Evolutionary conservation across 2,329 filamentous ascomycete species (phyloP).

Genomic region (Hysterium pulicare): DNA sequence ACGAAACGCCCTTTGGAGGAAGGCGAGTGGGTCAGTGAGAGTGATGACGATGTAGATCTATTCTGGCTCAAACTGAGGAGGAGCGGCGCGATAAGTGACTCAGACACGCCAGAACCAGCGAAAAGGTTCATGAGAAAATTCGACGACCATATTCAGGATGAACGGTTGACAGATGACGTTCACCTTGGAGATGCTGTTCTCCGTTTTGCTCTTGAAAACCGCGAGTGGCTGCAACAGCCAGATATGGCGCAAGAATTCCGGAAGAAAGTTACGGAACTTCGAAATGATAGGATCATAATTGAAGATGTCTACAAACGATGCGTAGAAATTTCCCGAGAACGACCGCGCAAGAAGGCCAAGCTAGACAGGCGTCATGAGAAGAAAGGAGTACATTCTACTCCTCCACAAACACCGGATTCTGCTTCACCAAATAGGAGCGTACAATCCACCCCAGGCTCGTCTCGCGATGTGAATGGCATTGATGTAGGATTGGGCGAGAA

Average conservation of each 20-base stretch:
- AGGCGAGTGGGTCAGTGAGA: slow-evolving; percentile 41
- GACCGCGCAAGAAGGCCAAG: neutral
- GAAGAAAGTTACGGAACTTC: slow-evolving; percentile 31
- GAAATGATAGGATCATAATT: slow-evolving; percentile 25
- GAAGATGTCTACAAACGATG: slow-evolving; percentile 17
- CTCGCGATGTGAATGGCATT: too few relatives aligned
- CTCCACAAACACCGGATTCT: slow-evolving; percentile 1
- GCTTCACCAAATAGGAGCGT: neutral
- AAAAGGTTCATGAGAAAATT: slow-evolving; percentile 36
- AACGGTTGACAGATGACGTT: slow-evolving; percentile 31
- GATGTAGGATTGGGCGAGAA: neutral
- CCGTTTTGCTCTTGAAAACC: slow-evolving; percentile 34
- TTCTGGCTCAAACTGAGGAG: slow-evolving; percentile 36
- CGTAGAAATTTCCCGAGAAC: slow-evolving; percentile 1
- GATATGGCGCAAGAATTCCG: slow-evolving; percentile 23
- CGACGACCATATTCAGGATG: slow-evolving; percentile 36
- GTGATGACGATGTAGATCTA: slow-evolving; percentile 42
- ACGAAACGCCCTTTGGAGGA: slow-evolving; percentile 38
- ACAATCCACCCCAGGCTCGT: too few relatives aligned
- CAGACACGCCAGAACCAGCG: slow-evolving; percentile 9
- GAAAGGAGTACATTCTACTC: slow-evolving; percentile 1
- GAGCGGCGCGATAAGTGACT: slow-evolving; percentile 14
- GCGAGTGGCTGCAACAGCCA: slow-evolving; percentile 17
- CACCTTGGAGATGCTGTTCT: slow-evolving; percentile 37
- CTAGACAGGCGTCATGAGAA: neutral